Conservation (phyloP, 2,329 filamentous ascomycete genomes). For the Ascochyta koolunga region DNA sequence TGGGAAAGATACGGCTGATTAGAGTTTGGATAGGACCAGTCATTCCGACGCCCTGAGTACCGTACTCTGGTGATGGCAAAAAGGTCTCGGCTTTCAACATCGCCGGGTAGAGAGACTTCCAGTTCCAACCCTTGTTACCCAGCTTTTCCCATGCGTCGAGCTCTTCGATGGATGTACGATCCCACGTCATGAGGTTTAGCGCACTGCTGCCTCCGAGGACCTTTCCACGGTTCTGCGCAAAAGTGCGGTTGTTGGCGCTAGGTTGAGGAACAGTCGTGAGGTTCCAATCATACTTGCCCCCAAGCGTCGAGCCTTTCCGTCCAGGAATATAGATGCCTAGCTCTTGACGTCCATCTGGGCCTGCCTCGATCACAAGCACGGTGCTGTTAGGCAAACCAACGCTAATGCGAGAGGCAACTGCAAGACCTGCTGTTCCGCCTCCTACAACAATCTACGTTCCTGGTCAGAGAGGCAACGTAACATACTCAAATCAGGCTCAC, state of each 20-base stretch:
- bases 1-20: constrained; percentile 53
- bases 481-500: neutral
- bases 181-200: constrained; percentile 51
- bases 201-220: constrained; percentile 57
- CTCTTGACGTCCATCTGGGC: constrained; percentile 36
- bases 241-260: constrained; percentile 49
- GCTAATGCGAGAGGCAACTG: constrained; percentile 41
- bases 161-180: constrained; percentile 38
- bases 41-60: constrained; percentile 34
- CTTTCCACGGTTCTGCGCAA: constrained; percentile 54
- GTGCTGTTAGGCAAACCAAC: constrained; percentile 32
- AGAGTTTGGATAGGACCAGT: constrained; percentile 42
- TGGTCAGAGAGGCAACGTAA: neutral
- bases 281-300: constrained; percentile 45
- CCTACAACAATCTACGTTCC: constrained; percentile 25
- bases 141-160: constrained; percentile 42
- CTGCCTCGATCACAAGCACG: constrained; percentile 37
- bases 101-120: constrained; percentile 37
- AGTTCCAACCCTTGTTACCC: constrained; percentile 43
- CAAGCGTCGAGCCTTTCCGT: constrained; percentile 36
- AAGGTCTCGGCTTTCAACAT: constrained; percentile 45
- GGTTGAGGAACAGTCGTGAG: constrained; percentile 54
- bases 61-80: constrained; percentile 33
- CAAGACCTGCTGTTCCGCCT: constrained; percentile 39
- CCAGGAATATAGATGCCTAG: constrained; percentile 36